Conservation (phyloP, 768 basidiomycete species). For the Coprinopsis cinerea region DNA sequence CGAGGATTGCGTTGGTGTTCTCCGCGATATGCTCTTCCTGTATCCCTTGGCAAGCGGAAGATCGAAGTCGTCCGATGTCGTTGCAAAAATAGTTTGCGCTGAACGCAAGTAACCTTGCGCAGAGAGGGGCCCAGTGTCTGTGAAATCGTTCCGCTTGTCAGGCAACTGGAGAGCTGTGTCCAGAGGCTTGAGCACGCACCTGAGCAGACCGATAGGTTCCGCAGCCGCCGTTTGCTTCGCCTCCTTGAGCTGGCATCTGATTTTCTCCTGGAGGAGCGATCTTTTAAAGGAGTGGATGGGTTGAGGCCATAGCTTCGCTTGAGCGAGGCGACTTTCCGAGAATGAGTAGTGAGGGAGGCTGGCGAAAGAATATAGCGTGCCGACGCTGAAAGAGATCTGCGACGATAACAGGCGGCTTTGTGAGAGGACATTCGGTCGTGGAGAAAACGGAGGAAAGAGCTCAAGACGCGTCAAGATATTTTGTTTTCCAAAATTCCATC, state of each 20-base stretch:
- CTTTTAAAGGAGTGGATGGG: constrained; percentile 22
- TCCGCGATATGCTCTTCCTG: background rate
- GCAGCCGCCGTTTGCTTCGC: constrained; percentile 48
- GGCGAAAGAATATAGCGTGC: constrained; percentile 16
- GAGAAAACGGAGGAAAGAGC: background rate
- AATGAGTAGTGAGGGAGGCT: constrained; percentile 23
- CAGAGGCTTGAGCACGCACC: background rate
- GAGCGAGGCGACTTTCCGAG: constrained; percentile 31
- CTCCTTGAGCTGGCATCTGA: constrained; percentile 51
- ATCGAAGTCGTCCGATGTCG: constrained; percentile 44
- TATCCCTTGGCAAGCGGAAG: constrained; percentile 7
- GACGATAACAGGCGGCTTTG: constrained; percentile 33
- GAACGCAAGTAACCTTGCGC: constrained; percentile 25
- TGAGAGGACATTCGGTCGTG: constrained; percentile 26
- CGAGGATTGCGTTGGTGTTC: background rate
- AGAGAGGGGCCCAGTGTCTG: constrained; percentile 15
- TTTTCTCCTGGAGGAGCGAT: constrained; percentile 27
- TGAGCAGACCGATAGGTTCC: constrained; percentile 35
- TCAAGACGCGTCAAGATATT: background rate
- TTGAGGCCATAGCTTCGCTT: background rate
- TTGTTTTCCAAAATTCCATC: background rate
- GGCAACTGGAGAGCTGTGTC: constrained; percentile 3
- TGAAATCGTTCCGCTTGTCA: constrained; percentile 1
- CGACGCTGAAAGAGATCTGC: constrained; percentile 49
- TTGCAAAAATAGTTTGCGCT: constrained; percentile 31